These are phyloP conservation scores for Xylariaceae sp. DNA, from an alignment of 2,329 filamentous ascomycete genomes.

Conservation along the genomic window DNA sequence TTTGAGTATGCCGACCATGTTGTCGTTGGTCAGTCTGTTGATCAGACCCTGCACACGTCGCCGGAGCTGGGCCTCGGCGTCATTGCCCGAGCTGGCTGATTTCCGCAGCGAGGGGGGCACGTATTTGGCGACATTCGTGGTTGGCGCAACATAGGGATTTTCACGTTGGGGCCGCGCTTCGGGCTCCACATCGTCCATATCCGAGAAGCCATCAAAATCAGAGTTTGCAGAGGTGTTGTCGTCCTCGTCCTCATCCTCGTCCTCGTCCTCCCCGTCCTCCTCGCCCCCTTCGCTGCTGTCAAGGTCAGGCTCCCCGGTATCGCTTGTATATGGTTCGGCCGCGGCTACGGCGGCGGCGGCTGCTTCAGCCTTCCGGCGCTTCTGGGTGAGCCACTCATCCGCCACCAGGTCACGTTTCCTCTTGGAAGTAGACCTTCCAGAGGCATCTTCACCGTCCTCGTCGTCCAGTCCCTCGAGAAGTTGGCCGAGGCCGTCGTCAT, in stretches of 20 bases:
- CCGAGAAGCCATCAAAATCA: constrained; percentile 33
- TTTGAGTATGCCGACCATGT: constrained; percentile 73
- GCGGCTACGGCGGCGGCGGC: constrained; percentile 7
- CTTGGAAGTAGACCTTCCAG: constrained; percentile 43
- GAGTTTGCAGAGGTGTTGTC: constrained; percentile 7
- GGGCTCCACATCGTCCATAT: constrained; percentile 25
- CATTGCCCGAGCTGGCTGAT: constrained; percentile 53
- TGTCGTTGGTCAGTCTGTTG: constrained; percentile 89
- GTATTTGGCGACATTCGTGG: constrained; percentile 60
- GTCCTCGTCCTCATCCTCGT: constrained; percentile 18
- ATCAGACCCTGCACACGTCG: constrained; percentile 81
- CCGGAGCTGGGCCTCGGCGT: constrained; percentile 60
- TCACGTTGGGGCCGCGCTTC: constrained; percentile 51
- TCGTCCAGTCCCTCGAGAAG: constrained; percentile 62
- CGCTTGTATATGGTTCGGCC: no score
- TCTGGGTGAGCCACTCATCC: constrained; percentile 53
- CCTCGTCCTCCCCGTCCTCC: constrained; percentile 13
- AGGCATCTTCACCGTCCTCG: constrained; percentile 30
- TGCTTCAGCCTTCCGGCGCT: constrained; percentile 40
- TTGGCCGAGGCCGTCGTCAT: constrained; percentile 76
- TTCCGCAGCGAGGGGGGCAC: constrained; percentile 78
- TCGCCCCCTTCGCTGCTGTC: constrained; percentile 18
- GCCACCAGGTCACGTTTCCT: constrained; percentile 53
- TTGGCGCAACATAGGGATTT: constrained; percentile 82
- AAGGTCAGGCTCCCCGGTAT: constrained; percentile 13